Percentiles rank a stretch among this genome's conserved stretches.
phyloP scores from a whole-genome alignment of 768 basidiomycete species.

The Gelatoporia subvermispora region DNA sequence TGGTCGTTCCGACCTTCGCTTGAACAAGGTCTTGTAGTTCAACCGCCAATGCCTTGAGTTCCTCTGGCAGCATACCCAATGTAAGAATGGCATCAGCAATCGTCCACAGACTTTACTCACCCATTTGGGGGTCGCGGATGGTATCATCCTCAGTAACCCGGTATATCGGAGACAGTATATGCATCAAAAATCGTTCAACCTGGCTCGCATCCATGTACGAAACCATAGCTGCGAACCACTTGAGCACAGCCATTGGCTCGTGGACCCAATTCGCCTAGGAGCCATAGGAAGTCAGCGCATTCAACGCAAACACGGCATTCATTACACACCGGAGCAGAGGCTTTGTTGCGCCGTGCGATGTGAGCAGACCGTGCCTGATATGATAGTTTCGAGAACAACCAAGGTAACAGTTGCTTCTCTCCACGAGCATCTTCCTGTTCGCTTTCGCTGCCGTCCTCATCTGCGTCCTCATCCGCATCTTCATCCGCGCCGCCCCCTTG shows the following conservation, averaged over 20 bases:
- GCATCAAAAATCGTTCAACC: conserved; percentile 69
- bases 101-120: conserved; percentile 36
- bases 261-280: conserved; percentile 78
- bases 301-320: neutral
- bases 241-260: conserved; percentile 73
- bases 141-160: conserved; percentile 86
- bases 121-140: conserved; percentile 71
- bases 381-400: conserved; percentile 93
- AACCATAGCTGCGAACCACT: conserved; percentile 93
- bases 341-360: conserved; percentile 59
- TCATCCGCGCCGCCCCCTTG: conserved; percentile 33
- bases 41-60: conserved; percentile 71
- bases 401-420: conserved; percentile 59
- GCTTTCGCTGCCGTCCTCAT: conserved; percentile 21
- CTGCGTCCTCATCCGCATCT: conserved; percentile 28
- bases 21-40: conserved; percentile 90
- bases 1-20: conserved; percentile 79
- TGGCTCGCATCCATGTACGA: conserved; percentile 56
- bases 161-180: conserved; percentile 83
- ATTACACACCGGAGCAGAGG: conserved; percentile 38
- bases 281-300: conserved; percentile 1
- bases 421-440: conserved; percentile 18
- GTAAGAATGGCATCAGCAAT: neutral
- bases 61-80: conserved; percentile 44
- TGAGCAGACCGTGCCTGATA: conserved; percentile 78